Evolutionary conservation across 2,329 filamentous ascomycete genomes (phyloP).

Genomic region (Epichloe uncinata): DNA sequence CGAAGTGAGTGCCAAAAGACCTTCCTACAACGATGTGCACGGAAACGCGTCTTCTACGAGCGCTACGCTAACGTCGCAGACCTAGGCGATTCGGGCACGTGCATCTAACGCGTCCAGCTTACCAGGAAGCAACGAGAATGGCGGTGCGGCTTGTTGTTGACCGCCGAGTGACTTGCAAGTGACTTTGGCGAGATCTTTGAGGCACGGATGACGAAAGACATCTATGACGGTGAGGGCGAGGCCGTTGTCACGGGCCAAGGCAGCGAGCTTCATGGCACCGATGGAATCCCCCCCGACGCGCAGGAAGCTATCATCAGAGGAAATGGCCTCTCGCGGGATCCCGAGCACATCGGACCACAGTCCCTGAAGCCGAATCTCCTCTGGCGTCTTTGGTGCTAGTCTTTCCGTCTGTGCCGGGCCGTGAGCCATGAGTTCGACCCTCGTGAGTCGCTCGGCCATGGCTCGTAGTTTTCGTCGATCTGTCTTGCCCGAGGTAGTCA

Average conservation of each 20-base stretch:
- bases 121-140: constrained; percentile 1
- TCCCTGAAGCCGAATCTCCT: constrained; percentile 2
- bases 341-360: constrained; percentile 6
- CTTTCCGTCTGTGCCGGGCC: neutral
- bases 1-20: constrained; percentile 1
- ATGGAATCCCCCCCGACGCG: constrained; percentile 7
- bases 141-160: neutral
- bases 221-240: constrained; percentile 26
- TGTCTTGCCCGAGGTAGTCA: constrained; percentile 11
- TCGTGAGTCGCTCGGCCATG: constrained; percentile 5
- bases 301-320: constrained; percentile 5
- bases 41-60: constrained; percentile 2
- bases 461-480: constrained; percentile 7
- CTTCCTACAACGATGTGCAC: constrained; percentile 4
- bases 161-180: neutral
- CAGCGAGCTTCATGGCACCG: constrained; percentile 22
- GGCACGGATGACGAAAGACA: constrained; percentile 18
- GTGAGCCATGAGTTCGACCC: neutral
- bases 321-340: constrained; percentile 3
- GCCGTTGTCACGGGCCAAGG: constrained; percentile 20
- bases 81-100: neutral
- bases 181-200: neutral
- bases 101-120: neutral
- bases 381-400: neutral
- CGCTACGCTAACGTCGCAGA: neutral